phyloP scores from a whole-genome alignment of 2,329 filamentous ascomycete species.

The Alternaria brassicicola region DNA sequence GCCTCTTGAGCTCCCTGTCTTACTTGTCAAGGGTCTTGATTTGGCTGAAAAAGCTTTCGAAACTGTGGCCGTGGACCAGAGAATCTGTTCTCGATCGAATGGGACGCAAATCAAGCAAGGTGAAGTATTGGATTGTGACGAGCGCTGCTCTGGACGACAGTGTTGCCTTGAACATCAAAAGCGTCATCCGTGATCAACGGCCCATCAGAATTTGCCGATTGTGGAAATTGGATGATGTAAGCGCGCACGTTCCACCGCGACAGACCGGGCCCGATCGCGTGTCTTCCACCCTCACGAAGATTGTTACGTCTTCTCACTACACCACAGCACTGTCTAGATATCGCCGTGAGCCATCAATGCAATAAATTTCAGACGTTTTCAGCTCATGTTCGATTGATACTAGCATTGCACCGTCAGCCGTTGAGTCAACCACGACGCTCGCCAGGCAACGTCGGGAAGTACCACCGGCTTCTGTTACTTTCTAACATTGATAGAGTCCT shows the following conservation, averaged over 20 bases:
- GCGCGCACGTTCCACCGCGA: neutral
- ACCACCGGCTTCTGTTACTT: neutral
- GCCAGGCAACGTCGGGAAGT: neutral
- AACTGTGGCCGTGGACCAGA: neutral
- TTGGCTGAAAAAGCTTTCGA: neutral
- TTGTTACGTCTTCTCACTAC: no score
- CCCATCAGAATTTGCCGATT: neutral
- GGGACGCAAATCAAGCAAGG: no score
- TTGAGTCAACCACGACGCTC: neutral
- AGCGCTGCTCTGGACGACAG: neutral
- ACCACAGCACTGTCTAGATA: neutral
- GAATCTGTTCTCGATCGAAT: neutral
- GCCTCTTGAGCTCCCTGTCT: neutral
- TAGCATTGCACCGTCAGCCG: neutral
- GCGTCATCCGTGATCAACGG: slow-evolving; percentile 6
- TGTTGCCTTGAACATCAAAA: slow-evolving; percentile 8
- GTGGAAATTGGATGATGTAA: neutral
- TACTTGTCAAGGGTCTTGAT: neutral
- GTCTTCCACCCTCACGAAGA: neutral
- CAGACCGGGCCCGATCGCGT: neutral
- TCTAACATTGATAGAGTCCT: neutral
- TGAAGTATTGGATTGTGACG: neutral
- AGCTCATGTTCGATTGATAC: no score
- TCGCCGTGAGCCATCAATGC: neutral
- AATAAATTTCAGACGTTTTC: no score